A percentile compares a stretch with the other conserved stretches of the same genome.
These are phyloP conservation scores for Tolypocladium amazonense DNA, from an alignment of 2,329 filamentous ascomycete genomes.

Conservation along the genomic window DNA sequence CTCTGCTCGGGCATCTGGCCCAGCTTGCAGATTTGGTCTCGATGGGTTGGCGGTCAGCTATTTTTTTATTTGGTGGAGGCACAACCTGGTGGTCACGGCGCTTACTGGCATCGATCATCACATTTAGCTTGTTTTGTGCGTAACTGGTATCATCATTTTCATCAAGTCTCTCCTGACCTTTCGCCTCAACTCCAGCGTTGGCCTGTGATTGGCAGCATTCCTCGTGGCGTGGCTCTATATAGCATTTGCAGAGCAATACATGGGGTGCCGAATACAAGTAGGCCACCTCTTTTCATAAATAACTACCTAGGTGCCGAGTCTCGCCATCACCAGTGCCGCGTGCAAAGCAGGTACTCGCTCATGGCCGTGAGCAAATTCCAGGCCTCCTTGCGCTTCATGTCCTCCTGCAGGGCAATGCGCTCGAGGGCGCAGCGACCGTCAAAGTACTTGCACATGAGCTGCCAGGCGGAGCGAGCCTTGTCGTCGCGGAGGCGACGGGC, in stretches of 20 bases:
- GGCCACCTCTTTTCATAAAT: background rate
- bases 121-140: background rate
- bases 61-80: background rate
- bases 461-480: conserved; percentile 58
- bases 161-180: background rate
- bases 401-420: conserved; percentile 74
- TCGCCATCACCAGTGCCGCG: conserved; percentile 54
- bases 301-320: background rate
- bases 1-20: background rate
- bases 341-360: conserved; percentile 56
- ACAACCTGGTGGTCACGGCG: background rate
- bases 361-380: conserved; percentile 56
- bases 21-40: background rate
- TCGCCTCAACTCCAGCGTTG: background rate
- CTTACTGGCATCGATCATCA: background rate
- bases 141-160: background rate
- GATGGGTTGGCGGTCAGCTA: background rate
- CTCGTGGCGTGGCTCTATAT: background rate
- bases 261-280: background rate
- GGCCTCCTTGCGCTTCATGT: conserved; percentile 74
- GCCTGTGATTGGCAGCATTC: background rate
- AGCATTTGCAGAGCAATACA: background rate
- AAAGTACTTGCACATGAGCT: conserved; percentile 70
- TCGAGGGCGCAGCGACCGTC: conserved; percentile 80
- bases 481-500: conserved; percentile 41